Percentiles rank a stretch among this genome's conserved stretches.
These are phyloP conservation scores for Tetrahymena malaccensis DNA, from an alignment of 73 alveolate species.

Conservation along the genomic window DNA sequence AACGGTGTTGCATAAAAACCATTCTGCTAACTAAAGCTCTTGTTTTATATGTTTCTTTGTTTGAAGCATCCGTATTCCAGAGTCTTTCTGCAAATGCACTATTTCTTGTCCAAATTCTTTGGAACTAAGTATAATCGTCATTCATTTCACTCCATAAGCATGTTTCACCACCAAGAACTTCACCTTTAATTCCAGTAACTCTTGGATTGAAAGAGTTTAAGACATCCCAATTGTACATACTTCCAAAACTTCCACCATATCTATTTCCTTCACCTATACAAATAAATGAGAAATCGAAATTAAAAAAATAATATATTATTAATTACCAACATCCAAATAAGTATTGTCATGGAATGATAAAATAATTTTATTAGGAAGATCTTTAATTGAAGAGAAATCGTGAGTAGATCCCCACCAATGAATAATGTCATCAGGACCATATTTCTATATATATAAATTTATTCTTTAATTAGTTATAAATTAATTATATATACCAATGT, in stretches of 20 bases:
- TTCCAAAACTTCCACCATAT: conserved; percentile 9
- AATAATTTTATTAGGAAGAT: conserved; percentile 10
- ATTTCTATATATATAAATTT: too few relatives aligned
- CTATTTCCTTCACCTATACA: conserved; percentile 28
- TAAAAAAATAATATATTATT: not conserved
- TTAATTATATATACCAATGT: not conserved
- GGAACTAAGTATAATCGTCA: conserved; percentile 18
- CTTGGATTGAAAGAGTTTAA: conserved; percentile 14
- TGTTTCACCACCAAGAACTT: conserved; percentile 21
- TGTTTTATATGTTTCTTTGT: not conserved
- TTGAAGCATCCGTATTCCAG: conserved; percentile 14
- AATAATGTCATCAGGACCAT: conserved; percentile 21
- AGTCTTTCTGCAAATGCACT: conserved; percentile 23
- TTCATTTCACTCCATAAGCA: conserved; percentile 42
- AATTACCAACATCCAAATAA: conserved; percentile 13
- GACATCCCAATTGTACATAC: conserved; percentile 26
- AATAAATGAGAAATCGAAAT: too few relatives aligned
- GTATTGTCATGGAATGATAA: conserved; percentile 10
- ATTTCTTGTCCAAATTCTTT: conserved; percentile 10
- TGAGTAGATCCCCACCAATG: conserved; percentile 42
- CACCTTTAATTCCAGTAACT: conserved; percentile 18
- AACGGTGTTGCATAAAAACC: not conserved
- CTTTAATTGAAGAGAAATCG: not conserved
- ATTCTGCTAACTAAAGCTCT: not conserved
- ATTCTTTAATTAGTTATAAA: too few relatives aligned